Conservation (phyloP, 495 filamentous ascomycete genomes). For the Astrocystis sublimbata region DNA sequence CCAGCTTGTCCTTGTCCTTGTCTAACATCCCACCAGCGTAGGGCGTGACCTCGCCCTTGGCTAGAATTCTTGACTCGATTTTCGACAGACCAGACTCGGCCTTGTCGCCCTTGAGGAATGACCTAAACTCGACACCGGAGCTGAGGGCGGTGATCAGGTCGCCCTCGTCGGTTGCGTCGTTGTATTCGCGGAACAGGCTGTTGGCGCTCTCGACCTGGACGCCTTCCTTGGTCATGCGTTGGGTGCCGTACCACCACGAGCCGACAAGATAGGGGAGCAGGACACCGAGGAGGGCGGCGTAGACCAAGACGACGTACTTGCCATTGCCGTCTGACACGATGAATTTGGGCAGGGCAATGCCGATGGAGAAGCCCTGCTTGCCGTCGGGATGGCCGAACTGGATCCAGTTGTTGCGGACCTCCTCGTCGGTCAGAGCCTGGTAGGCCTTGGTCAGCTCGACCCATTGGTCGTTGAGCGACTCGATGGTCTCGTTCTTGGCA, state of each 20-base stretch:
- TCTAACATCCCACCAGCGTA: slow-evolving; percentile 59
- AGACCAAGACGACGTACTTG: slow-evolving; percentile 91
- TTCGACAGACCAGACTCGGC: slow-evolving; percentile 74
- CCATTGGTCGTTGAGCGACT: slow-evolving; percentile 81
- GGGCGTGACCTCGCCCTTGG: slow-evolving; percentile 52
- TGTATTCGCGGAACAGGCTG: slow-evolving; percentile 88
- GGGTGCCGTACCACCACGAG: slow-evolving; percentile 97
- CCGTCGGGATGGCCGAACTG: slow-evolving; percentile 96
- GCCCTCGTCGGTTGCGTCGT: slow-evolving; percentile 75
- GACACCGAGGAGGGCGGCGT: slow-evolving; percentile 82
- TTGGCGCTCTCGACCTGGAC: slow-evolving; percentile 90
- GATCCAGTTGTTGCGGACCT: slow-evolving; percentile 92
- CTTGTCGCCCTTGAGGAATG: slow-evolving; percentile 66
- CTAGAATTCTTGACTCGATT: slow-evolving; percentile 74
- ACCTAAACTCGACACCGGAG: slow-evolving; percentile 75
- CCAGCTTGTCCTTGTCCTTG: slow-evolving; percentile 69
- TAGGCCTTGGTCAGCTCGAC: slow-evolving; percentile 96
- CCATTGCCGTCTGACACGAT: slow-evolving; percentile 91
- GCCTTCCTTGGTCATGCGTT: slow-evolving; percentile 85
- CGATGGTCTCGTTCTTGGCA: slow-evolving; percentile 83
- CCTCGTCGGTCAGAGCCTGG: slow-evolving; percentile 95
- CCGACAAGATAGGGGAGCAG: slow-evolving; percentile 91
- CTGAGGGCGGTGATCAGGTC: slow-evolving; percentile 79
- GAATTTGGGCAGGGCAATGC: slow-evolving; percentile 91
- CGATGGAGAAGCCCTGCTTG: slow-evolving; percentile 96